Conservation (phyloP, 2,329 filamentous ascomycete genomes). For the Xylogone sp. region DNA sequence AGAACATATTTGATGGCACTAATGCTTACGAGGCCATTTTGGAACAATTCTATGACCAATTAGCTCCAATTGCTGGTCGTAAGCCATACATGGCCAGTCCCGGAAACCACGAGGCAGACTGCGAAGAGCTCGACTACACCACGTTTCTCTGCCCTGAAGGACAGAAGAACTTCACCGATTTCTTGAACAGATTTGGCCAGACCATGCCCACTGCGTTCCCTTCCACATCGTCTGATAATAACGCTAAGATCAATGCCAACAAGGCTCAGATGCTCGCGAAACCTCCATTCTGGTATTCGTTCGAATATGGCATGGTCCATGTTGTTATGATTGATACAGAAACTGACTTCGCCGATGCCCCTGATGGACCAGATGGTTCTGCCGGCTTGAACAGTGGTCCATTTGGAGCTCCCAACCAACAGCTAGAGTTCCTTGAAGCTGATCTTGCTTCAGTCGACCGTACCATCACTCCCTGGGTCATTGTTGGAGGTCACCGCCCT, state of each 20-base stretch:
- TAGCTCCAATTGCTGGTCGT: slow-evolving; percentile 47
- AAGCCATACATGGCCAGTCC: slow-evolving; percentile 55
- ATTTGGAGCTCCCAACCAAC: slow-evolving; percentile 40
- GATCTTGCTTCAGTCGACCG: slow-evolving; percentile 23
- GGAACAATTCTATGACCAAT: slow-evolving; percentile 52
- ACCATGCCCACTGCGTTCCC: slow-evolving; percentile 49
- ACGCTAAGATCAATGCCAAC: slow-evolving; percentile 39
- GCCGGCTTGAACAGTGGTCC: slow-evolving; percentile 43
- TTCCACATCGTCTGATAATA: slow-evolving; percentile 40
- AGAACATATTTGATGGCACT: slow-evolving; percentile 43
- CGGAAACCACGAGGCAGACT: slow-evolving; percentile 57
- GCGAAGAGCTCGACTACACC: slow-evolving; percentile 34
- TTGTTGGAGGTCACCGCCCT: slow-evolving; percentile 21
- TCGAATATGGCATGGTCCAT: slow-evolving; percentile 56
- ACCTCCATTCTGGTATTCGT: slow-evolving; percentile 58
- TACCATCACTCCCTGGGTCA: slow-evolving; percentile 22
- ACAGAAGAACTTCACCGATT: slow-evolving; percentile 59
- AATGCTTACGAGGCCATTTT: slow-evolving; percentile 54
- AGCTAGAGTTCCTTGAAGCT: slow-evolving; percentile 37
- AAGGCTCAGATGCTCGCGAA: slow-evolving; percentile 41
- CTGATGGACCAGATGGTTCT: slow-evolving; percentile 30
- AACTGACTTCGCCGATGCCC: slow-evolving; percentile 50
- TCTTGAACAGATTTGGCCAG: slow-evolving; percentile 49
- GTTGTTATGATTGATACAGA: slow-evolving; percentile 53
- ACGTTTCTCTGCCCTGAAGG: slow-evolving; percentile 41